Base-by-base conservation (phyloP, 2,329 filamentous ascomycete genomes). In the Fusarium nurragi region DNA sequence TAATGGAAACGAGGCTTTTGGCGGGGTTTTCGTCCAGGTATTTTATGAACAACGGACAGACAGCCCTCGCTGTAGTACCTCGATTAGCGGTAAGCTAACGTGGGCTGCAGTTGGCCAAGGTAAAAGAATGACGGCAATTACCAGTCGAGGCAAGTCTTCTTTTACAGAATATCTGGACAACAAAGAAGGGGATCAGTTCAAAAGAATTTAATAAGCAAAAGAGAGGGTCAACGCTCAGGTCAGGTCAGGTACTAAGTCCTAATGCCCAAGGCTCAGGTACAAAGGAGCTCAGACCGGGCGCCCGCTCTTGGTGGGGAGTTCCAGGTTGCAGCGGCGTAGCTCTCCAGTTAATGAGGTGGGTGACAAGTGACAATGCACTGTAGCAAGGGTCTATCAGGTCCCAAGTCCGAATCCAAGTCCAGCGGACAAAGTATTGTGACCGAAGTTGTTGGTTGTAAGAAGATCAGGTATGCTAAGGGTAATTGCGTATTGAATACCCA, bases 21-120 rank as follows among this genome's bases (percentile, higher is more conserved):
- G 67, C 71, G 72, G 71, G 73, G 70, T 67, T 72, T 74, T 60
- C 71, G 32, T 34, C 16, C 32, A n/a, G 16, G 16, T 34, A 34
- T 34, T 34, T 34, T 34, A 34, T n/a, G 32, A 14, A 18, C 7
- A 18, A 9, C 16, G 16, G 16, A 10, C 16, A 34, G n/a, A 34
- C 32, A 34, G n/a, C n/a, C 32, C 16, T 34, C 32, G 16, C 32
- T 34, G 32, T 34, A 34, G 32, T 34, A 34, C 32, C 8, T 34
- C 16, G 51, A 44, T 60, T 65, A 63, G 67, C 61, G 61, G 58
- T 64, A 60, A 65, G 67, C 48, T 69, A 71, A 45, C 36, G 16
- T 45, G 32, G 45, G 26, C 36, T 54, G 26, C 49, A 43, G 46
- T 49, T 32, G 43, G 52, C 16, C 37, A 55, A 52, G 36, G 38